These are phyloP conservation scores for Ilex aquifolium DNA, from an alignment of 257 asterid species.

Conservation along the genomic window DNA sequence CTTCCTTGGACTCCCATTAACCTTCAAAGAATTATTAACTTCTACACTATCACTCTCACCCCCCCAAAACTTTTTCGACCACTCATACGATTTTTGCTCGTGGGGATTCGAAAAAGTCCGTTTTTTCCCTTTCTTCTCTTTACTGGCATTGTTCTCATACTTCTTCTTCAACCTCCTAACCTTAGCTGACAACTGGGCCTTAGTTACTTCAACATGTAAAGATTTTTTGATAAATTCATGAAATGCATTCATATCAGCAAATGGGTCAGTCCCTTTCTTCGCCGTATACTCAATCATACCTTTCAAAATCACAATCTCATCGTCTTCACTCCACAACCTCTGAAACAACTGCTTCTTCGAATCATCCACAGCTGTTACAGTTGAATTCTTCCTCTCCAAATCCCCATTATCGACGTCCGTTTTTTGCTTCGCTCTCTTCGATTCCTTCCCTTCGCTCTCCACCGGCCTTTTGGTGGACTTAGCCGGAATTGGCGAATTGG, in stretches of 20 bases:
- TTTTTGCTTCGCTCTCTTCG: slow-evolving; percentile 42
- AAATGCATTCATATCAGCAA: slow-evolving; percentile 35
- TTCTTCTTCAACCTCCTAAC: slow-evolving; percentile 49
- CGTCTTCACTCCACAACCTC: slow-evolving; percentile 62
- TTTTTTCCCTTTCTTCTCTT: slow-evolving; percentile 36
- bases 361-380: slow-evolving; percentile 9
- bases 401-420: slow-evolving; percentile 15
- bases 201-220: slow-evolving; percentile 32
- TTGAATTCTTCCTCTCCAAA: slow-evolving; percentile 20
- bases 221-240: slow-evolving; percentile 41
- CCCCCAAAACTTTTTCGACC: slow-evolving; percentile 53
- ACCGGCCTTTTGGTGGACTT: slow-evolving; percentile 34
- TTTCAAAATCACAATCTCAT: slow-evolving; percentile 44
- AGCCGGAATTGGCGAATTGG: slow-evolving; percentile 21
- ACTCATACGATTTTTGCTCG: slow-evolving; percentile 39
- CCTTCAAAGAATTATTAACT: slow-evolving; percentile 26
- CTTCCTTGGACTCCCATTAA: slow-evolving; percentile 27
- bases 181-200: slow-evolving; percentile 52
- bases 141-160: slow-evolving; percentile 34
- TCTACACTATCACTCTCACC: slow-evolving; percentile 17
- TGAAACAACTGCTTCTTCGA: slow-evolving; percentile 36
- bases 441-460: slow-evolving; percentile 20
- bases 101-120: slow-evolving; percentile 33
- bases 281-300: slow-evolving; percentile 44
- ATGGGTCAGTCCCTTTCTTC: slow-evolving; percentile 35